Base-by-base conservation (phyloP, 768 basidiomycete genomes). In the Lyophyllum decastes region DNA sequence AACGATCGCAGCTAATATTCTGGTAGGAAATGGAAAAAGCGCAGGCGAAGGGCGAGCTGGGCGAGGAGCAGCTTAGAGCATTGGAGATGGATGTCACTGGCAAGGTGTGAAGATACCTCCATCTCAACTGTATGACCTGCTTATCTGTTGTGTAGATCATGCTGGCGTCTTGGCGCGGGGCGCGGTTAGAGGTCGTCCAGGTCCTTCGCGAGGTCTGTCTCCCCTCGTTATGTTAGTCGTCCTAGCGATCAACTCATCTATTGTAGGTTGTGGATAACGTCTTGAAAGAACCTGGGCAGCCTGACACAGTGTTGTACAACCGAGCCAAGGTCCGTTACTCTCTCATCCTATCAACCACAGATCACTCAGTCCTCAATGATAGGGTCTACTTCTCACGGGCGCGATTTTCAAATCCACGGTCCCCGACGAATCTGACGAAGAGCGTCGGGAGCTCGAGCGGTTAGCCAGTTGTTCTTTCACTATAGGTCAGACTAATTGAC, bases 91-190 rank as follows among this genome's bases (percentile, higher is more conserved):
- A 98, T 67, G 83, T 98, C 59, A 95, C 93, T 1, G 94, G 94
- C 48, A 96, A 94, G 78, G 88, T 91, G 59, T 14, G 72, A 62
- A n/a, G 34, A 41, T 54, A 35, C 34, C 52, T 16, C 50, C 19
- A 30, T 49, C n/a, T 26, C 40, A 30, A 40, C 24, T 17, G 12
- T 30, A 41, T 4, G 19, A 2, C 33, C 21, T 1, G 22, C 44
- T 52, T 14, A 30, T 25, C 9, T 24, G 46, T 35, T 11, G 40
- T 30, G 4, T 59, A 92, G 88, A 94, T 97, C 68, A 83, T 98
- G 76, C 86, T 98, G 26, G 96, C 95, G 6, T 96, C 96, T 24
- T 99, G 97, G 97, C 87, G 95, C 57, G 97, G 96, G 14, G 96
- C 95, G 2, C 86, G 95, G 52, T 86, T 98, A 68, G 97, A 99